Evolutionary conservation across 805 yeast genomes (phyloP), one percentile per base, ranked within the genome.

Genomic region (Candida hispaniensis): DNA sequence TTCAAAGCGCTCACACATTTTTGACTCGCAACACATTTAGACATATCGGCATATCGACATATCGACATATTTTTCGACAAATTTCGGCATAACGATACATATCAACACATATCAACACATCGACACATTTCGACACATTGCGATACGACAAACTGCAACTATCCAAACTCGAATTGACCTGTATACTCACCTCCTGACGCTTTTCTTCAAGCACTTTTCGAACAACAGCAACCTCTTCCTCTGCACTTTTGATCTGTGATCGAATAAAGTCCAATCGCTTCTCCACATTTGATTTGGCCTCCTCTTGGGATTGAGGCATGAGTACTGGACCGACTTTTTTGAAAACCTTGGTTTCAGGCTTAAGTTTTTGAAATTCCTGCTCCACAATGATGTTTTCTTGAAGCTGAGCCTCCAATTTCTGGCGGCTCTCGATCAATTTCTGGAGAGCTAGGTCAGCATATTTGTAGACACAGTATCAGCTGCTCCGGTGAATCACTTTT

Each of bases 311-410:
- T 50, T 88, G 95, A 2, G 96, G 95, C 42, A 93, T 64, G 41
- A 91, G 64, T 4, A 88, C 85, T 5, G 94, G 93, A 1, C 98
- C 98, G 15, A 88, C 79, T 44, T 86, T 66, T 58, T 91, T 91
- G 61, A 72, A 91, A 15, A 91, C 74, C 47, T 79, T 80, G 10
- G 93, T 67, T 22, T 72, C 79, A 20, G 73, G 79, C 39, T 70
- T 69, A 39, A 80, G 60, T 26, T 59, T 47, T 17, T 68, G 71
- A 48, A 91, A 80, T 58, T 91, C 98, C 39, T 55, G 75, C 45
- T 75, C 66, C 10, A 91, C 98, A 32, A 91, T 86, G 48, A 75
- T 75, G 56, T 86, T 86, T 56, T 91, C 99, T 57, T 91, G 98
- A 47, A 65, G 71, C 59, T 91, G 99, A 1, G 96, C 81, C 52